Percentiles rank a stretch among this genome's conserved stretches.
phyloP scores from a whole-genome alignment of 2,329 filamentous ascomycete genomes.

The Fragosphaeria purpurea region DNA sequence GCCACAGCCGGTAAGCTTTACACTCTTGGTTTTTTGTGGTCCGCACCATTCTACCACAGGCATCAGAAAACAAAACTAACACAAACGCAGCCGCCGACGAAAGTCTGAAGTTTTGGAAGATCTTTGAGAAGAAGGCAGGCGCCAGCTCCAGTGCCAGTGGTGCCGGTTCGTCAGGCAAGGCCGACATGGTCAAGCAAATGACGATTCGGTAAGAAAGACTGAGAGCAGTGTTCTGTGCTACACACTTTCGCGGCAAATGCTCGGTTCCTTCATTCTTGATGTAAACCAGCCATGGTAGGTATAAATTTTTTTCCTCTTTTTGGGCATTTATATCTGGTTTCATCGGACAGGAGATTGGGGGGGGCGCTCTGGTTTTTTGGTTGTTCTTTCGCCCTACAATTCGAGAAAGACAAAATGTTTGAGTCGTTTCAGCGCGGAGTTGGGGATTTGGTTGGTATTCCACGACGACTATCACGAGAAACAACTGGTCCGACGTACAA shows the following conservation, averaged over 20 bases:
- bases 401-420: slow-evolving; percentile 17
- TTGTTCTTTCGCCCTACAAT: slow-evolving; percentile 8
- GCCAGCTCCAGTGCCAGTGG: slow-evolving; percentile 53
- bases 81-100: slow-evolving; percentile 70
- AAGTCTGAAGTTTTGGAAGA: slow-evolving; percentile 99
- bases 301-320: slow-evolving; percentile 18
- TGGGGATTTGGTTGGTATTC: slow-evolving; percentile 25
- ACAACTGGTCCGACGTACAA: slow-evolving; percentile 7
- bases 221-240: slow-evolving; percentile 5
- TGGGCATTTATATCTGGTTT: slow-evolving; percentile 10
- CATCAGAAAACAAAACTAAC: no score
- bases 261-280: slow-evolving; percentile 4
- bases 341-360: no score
- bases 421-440: slow-evolving; percentile 40
- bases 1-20: slow-evolving; percentile 66
- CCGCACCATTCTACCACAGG: not conserved
- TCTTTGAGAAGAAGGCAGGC: slow-evolving; percentile 97
- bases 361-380: slow-evolving; percentile 7
- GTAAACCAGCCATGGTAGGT: slow-evolving; percentile 33
- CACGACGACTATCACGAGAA: slow-evolving; percentile 3
- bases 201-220: slow-evolving; percentile 60
- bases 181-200: slow-evolving; percentile 87
- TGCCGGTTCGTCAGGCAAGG: slow-evolving; percentile 64
- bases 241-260: slow-evolving; percentile 6
- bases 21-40: not conserved